phyloP scores from a whole-genome alignment of 805 yeast genomes.

The Sugiyamaella americana region DNA sequence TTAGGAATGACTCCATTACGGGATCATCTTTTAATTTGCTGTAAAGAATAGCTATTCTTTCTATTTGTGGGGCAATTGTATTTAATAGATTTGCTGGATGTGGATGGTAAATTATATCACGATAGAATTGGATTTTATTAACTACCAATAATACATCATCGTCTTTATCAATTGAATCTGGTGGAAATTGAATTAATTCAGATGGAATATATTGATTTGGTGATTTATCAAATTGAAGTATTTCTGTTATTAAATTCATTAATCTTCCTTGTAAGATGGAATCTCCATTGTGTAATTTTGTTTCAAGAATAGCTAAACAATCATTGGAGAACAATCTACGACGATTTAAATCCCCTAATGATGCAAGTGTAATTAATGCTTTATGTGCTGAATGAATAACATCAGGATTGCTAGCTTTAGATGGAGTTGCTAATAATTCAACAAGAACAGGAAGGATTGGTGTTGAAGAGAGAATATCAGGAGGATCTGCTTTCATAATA shows the following conservation, averaged over 20 bases:
- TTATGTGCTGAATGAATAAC: slow-evolving; percentile 23
- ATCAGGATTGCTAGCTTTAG: slow-evolving; percentile 12
- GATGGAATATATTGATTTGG: slow-evolving; percentile 20
- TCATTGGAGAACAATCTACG: slow-evolving; percentile 29
- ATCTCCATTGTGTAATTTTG: slow-evolving; percentile 23
- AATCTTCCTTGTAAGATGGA: slow-evolving; percentile 24
- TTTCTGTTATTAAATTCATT: slow-evolving; percentile 28
- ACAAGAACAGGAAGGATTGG: slow-evolving; percentile 27
- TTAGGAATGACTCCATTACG: slow-evolving; percentile 17
- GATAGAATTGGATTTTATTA: slow-evolving; percentile 30
- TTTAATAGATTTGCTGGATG: slow-evolving; percentile 14
- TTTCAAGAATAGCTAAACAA: slow-evolving; percentile 20
- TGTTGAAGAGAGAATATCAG: slow-evolving; percentile 33
- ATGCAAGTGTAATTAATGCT: slow-evolving; percentile 19
- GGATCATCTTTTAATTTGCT: slow-evolving; percentile 5
- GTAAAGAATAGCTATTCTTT: slow-evolving; percentile 23
- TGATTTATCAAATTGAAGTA: slow-evolving; percentile 26
- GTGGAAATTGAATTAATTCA: slow-evolving; percentile 24
- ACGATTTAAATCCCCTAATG: slow-evolving; percentile 29
- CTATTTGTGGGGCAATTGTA: slow-evolving; percentile 16
- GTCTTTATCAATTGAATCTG: slow-evolving; percentile 20
- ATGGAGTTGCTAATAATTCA: slow-evolving; percentile 14
- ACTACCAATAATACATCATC: slow-evolving; percentile 31
- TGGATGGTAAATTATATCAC: slow-evolving; percentile 22
- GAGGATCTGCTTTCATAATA: slow-evolving; percentile 27